Percentiles rank a stretch among this genome's conserved stretches.
Conservation (phyloP, 345 rosid genomes). For the Eucalyptus caleyi region DNA sequence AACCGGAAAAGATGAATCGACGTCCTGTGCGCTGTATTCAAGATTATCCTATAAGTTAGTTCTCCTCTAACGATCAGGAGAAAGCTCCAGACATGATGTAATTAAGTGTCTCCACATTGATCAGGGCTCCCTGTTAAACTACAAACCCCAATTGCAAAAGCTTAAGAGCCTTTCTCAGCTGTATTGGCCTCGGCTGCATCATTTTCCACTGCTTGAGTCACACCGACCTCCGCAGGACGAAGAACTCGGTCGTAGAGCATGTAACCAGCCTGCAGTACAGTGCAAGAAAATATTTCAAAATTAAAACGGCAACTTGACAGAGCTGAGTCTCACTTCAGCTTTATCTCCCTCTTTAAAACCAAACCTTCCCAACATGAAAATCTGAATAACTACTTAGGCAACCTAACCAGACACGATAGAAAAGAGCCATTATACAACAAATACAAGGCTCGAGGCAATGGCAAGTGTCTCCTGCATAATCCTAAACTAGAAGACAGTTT, state of each 20-base stretch:
- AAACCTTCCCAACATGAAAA: not conserved
- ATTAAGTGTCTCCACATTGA: too few relatives aligned
- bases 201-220: constrained; percentile 38
- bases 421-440: not conserved
- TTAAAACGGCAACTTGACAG: not conserved
- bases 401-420: not conserved
- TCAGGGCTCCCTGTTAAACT: too few relatives aligned
- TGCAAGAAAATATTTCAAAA: not conserved
- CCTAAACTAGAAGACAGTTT: not conserved
- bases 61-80: too few relatives aligned
- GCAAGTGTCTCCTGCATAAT: not conserved
- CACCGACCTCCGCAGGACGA: constrained; percentile 96
- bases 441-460: not conserved
- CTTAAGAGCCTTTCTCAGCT: too few relatives aligned
- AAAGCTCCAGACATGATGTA: too few relatives aligned
- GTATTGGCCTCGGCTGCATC: constrained; percentile 3
- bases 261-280: constrained; percentile 65
- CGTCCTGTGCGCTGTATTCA: not conserved
- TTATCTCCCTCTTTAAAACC: not conserved
- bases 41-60: too few relatives aligned
- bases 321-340: not conserved
- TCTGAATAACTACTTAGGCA: not conserved
- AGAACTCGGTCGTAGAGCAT: constrained; percentile 63
- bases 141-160: too few relatives aligned
- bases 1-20: not conserved